Percentiles rank a stretch among this genome's conserved stretches.
phyloP scores from a whole-genome alignment of 257 asterid species.

The Capsicum rhomboideum region DNA sequence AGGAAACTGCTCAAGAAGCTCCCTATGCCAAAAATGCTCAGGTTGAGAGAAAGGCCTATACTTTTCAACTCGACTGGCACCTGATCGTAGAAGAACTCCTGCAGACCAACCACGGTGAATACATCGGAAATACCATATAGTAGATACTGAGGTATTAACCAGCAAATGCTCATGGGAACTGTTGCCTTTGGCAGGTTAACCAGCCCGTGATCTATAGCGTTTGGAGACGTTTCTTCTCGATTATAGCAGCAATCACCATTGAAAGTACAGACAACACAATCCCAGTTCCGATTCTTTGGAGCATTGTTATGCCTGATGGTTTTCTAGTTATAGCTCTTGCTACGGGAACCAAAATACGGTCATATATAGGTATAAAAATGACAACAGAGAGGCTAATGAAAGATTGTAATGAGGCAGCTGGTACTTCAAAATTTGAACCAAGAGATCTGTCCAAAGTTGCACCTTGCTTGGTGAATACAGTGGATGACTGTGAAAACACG shows the following conservation, averaged over 20 bases:
- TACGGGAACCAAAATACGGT: slow-evolving; percentile 38
- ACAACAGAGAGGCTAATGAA: slow-evolving; percentile 34
- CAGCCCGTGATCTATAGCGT: slow-evolving; percentile 35
- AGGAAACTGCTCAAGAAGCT: slow-evolving; percentile 57
- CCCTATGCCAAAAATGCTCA: slow-evolving; percentile 53
- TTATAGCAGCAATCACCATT: slow-evolving; percentile 47
- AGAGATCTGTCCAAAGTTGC: slow-evolving; percentile 60
- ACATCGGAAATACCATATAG: slow-evolving; percentile 44
- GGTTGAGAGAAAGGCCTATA: slow-evolving; percentile 41
- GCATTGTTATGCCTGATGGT: slow-evolving; percentile 49
- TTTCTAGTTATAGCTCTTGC: slow-evolving; percentile 32
- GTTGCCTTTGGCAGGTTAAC: slow-evolving; percentile 26
- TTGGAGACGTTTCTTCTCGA: slow-evolving; percentile 50
- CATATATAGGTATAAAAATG: slow-evolving; percentile 51
- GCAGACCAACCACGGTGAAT: slow-evolving; percentile 49
- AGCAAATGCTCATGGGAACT: slow-evolving; percentile 50
- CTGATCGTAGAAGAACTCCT: slow-evolving; percentile 61
- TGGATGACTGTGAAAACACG: slow-evolving; percentile 45
- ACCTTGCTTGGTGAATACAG: slow-evolving; percentile 68
- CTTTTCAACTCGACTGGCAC: slow-evolving; percentile 49
- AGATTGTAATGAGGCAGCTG: slow-evolving; percentile 60
- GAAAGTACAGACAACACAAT: slow-evolving; percentile 31
- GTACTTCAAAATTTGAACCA: slow-evolving; percentile 27
- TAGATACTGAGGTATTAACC: slow-evolving; percentile 58
- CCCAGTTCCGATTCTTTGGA: slow-evolving; percentile 61